Evolutionary conservation across 352 stramenopile species (phyloP), one percentile per base, ranked within the genome.

Genomic region (Phytophthora kernoviae): DNA sequence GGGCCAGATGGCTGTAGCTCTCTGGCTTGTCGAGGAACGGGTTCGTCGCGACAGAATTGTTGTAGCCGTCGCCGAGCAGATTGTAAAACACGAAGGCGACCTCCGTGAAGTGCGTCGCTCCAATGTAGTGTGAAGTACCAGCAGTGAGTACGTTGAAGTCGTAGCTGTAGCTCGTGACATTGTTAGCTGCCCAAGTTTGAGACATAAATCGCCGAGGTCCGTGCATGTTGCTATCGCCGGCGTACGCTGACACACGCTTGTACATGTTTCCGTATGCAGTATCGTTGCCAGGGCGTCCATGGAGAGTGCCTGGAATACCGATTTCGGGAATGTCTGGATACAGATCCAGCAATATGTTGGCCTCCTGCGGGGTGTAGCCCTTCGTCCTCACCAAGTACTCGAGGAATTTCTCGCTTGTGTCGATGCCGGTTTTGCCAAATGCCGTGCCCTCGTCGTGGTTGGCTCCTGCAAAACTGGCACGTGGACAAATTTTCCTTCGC

Each of bases 391-490:
- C 37, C 37, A 67, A n/a, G 34, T 44, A 67, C 30, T 14, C 34
- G 11, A 54, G 17, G 14, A 68, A 68, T 40, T 68, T 52, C 10
- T 58, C 59, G 11, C 44, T 68, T 2, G 44, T 68, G 45, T 68
- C 53, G 1, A 58, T 14, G 9, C 52, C 59, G 5, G 18, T 15
- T 17, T 32, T 22, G 6, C 59, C 59, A 18, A 68, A 68, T 4
- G 59, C 59, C 5, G 52, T 44, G 4, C 65, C 65, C 36, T 78
- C 65, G 14, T 71, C 58, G 14, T 54, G 39, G 57, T 78, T 78
- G 1, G 45, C 34, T n/a, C 65, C 60, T 66, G 55, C n/a, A 78
- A 39, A 12, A 78, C 49, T 0, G 64, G 65, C 4, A 78, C 65
- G 26, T 75, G 60, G 8, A 70, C 53, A 18, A 72, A 71, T 34